Evolutionary conservation across 495 filamentous ascomycete genomes (phyloP), one percentile per base, ranked within the genome.

Genomic region (Pseudoneurospora amorphoporcata): DNA sequence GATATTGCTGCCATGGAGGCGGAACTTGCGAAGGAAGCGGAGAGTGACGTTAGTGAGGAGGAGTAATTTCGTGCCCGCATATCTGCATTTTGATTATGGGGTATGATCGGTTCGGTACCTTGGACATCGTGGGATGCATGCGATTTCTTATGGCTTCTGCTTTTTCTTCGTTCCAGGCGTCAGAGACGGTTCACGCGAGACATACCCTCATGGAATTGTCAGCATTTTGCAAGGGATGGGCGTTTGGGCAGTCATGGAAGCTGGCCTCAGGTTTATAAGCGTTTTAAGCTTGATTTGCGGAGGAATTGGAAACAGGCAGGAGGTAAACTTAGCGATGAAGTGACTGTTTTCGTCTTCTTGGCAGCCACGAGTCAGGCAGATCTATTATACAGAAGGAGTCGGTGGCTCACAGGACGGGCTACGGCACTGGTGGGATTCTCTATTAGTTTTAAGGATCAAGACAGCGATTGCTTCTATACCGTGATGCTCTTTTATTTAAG

Each of bases 1-100:
- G 81, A 82, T 61, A 83, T 81, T 73, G 80, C 81, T 45, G 81
- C 82, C 45, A 83, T 81, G 65, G 81, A 83, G 75, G 80, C 81
- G 72, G 81, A 82, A 19, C 82, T 53, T 12, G 72, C 65, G 14
- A 41, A 71, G 35, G 77, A 77, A 5, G 75, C 74, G 23, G 79
- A 80, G 35, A 74, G 75, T 41, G 73, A 72, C n/a, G 76, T 79
- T 45, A 80, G 79, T 71, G 79, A 79, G 73, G 79, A 80, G 73
- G 79, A 80, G 73, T 80, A 40, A 68, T 19, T 4, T 17, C 14
- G 12, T 65, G 14, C 14, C 14, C 14, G 7, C 14, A 61, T 29
- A 16, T 61, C 53, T 23, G 14, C 29, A 65, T 65, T 37, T 65
- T 3, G 6, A 37, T 65, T 1, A 17, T 35, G 53, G 53, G 53